Base-by-base conservation (phyloP, 257 asterid species). In the Voacanga thouarsii region DNA sequence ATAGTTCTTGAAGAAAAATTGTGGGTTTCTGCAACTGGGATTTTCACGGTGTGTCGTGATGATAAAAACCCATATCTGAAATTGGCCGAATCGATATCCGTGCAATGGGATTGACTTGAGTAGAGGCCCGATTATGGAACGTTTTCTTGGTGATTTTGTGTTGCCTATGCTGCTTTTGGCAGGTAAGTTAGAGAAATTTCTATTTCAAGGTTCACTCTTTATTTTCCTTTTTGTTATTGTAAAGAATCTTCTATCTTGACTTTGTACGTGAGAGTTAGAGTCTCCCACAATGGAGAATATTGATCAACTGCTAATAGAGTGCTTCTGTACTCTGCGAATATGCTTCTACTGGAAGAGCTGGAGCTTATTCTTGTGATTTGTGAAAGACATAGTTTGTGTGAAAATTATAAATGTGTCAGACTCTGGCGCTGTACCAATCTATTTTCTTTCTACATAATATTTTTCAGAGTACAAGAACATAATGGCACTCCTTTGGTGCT, bases 101-200 rank as follows among this genome's bases (percentile, higher is more conserved):
- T 12, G 72, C 16, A 80, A 80, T 83, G 90, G 70, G 82, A 74
- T 80, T 83, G 86, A 78, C 84, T 76, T 82, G 85, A 82, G 51
- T 85, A 86, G 63, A 51, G 75, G 74, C 76, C 78, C 67, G 59
- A 81, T 56, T 50, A 92, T 92, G 97, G 90, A 88, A 55, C 86
- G 85, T 71, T 84, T 92, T 86, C 78, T 91, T 77, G 89, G 85
- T 51, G 91, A 91, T 49, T 84, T 89, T 89, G 88, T 88, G 64
- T 84, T 92, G 92, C 96, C 97, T 49, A 73, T 78, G 87, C 92
- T 92, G 85, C 94, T 92, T 5, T 77, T 92, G 76, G 59, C 86
- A 84, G 97, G 97, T 89, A 85, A 43, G 44, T 50, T 78, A 12
- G 61, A 39, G 21, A 43, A 76, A 24, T 28, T 74, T 43, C 68